Evolutionary conservation across 306 rosid genomes (phyloP).

Genomic region (Leucaena leucocephala): DNA sequence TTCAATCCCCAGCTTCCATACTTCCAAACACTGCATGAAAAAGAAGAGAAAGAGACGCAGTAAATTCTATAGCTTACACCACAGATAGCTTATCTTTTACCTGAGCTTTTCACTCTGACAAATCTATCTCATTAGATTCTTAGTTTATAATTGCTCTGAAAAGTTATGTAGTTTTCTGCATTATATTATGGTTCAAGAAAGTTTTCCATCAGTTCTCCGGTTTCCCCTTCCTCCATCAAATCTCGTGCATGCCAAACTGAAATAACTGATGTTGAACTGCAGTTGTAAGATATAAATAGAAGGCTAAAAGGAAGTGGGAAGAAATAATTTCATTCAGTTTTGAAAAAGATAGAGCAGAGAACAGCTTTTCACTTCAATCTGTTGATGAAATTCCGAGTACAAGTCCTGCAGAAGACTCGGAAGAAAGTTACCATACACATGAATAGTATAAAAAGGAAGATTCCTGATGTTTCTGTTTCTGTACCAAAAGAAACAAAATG

Average conservation of each 20-base stretch:
- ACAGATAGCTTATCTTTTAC: too few relatives aligned
- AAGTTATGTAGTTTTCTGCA: background rate
- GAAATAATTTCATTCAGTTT: slow-evolving; percentile 30
- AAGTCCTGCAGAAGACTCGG: slow-evolving; percentile 19
- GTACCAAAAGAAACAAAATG: slow-evolving; percentile 34
- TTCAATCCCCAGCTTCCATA: background rate
- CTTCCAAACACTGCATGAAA: background rate
- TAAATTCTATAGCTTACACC: background rate
- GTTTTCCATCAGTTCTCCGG: background rate
- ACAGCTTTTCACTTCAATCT: slow-evolving; percentile 35
- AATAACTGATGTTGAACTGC: background rate
- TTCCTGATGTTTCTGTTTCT: slow-evolving; percentile 48
- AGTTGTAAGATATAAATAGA: background rate
- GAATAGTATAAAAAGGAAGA: slow-evolving; percentile 39
- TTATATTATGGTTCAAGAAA: background rate
- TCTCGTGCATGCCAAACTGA: background rate
- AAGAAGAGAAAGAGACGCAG: background rate
- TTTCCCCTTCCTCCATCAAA: background rate
- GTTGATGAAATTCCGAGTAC: slow-evolving; percentile 26
- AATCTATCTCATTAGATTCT: too few relatives aligned
- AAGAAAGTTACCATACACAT: slow-evolving; percentile 21
- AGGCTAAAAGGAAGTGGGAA: slow-evolving; percentile 13
- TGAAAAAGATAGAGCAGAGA: slow-evolving; percentile 5
- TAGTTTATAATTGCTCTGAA: too few relatives aligned
- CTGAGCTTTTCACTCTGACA: too few relatives aligned